A percentile compares a stretch with the other conserved stretches of the same genome.
phyloP scores from a whole-genome alignment of 1,284 basidiomycete species.

The Salmacisia buchloeana region DNA sequence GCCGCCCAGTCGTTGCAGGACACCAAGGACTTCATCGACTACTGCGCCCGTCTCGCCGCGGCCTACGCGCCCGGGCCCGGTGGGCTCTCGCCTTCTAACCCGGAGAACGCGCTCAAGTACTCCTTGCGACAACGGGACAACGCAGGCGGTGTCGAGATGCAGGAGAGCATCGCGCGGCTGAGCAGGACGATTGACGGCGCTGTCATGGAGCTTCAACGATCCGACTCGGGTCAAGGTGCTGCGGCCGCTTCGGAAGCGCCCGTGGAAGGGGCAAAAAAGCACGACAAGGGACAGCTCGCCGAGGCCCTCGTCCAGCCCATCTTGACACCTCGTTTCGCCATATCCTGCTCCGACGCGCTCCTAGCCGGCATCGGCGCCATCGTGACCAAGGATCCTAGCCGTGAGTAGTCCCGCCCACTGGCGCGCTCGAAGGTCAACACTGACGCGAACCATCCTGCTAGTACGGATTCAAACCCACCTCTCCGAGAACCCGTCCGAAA shows the following conservation, averaged over 20 bases:
- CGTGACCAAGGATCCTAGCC: constrained; percentile 32
- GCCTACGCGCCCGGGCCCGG: not conserved
- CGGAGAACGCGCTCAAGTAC: not conserved
- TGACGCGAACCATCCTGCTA: constrained; percentile 38
- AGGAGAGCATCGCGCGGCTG: constrained; percentile 35
- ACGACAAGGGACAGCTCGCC: constrained; percentile 8
- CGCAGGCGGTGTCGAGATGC: constrained; percentile 28
- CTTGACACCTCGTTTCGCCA: constrained; percentile 89
- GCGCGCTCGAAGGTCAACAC: too few relatives aligned
- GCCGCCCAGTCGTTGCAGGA: constrained; percentile 37
- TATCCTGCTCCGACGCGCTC: constrained; percentile 76
- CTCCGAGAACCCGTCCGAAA: constrained; percentile 75
- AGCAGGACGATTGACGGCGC: constrained; percentile 32
- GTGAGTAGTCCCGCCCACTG: too few relatives aligned
- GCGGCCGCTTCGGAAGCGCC: too few relatives aligned
- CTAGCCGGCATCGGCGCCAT: constrained; percentile 64
- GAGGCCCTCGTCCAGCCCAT: constrained; percentile 70
- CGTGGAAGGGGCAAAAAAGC: not conserved
- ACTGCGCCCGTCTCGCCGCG: constrained; percentile 12
- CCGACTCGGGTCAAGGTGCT: too few relatives aligned
- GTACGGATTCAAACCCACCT: constrained; percentile 89
- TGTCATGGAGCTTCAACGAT: too few relatives aligned
- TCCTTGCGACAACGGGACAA: not conserved
- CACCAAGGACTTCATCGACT: constrained; percentile 40
- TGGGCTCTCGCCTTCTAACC: not conserved